Evolutionary conservation across 1,284 basidiomycete species (phyloP), one percentile per base, ranked within the genome.

Genomic region (Butyriboletus appendiculatus): DNA sequence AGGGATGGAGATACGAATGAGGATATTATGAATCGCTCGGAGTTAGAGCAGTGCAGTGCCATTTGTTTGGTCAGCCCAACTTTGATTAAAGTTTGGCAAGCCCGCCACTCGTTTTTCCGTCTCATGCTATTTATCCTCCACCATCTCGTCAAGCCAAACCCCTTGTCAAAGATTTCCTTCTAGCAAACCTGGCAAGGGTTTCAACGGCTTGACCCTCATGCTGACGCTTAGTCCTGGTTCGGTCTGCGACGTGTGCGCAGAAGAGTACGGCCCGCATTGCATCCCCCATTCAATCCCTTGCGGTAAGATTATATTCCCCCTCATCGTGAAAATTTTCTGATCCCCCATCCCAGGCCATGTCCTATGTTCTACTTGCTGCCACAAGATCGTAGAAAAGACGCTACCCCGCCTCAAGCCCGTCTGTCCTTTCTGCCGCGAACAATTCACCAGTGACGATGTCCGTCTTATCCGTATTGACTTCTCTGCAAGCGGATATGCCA

Each of bases 211-310:
- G 67, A 63, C 70, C 66, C 68, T 70, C 69, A 90, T 90, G 88
- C 81, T 90, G 75, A 85, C 87, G 69, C 85, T 90, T 70, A 81
- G 76, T 76, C 80, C 85, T 70, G 85, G 85, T 75, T 89, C 86
- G 69, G 80, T 84, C 71, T 90, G 88, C 84, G 88, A 90, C 78
- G 88, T 90, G 66, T 90, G 88, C 77, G 88, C 88, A 68, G 87
- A 90, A 74, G 88, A 90, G 77, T 90, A 81, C 71, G 83, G 85
- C 65, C 76, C 84, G 52, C 83, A 83, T 63, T 82, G 83, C 71
- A 75, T 81, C 57, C 88, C 88, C 57, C 85, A 90, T 71, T 88
- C 82, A 56, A 89, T 90, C 68, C 83, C 88, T 53, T 90, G 88
- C 73, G 88, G 88, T 88, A 55, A 63, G 80, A 46, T 5, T n/a